Percentiles rank a stretch among this genome's conserved stretches.
phyloP scores from a whole-genome alignment of 305 asterid genomes.

The Solanum chacoense region DNA sequence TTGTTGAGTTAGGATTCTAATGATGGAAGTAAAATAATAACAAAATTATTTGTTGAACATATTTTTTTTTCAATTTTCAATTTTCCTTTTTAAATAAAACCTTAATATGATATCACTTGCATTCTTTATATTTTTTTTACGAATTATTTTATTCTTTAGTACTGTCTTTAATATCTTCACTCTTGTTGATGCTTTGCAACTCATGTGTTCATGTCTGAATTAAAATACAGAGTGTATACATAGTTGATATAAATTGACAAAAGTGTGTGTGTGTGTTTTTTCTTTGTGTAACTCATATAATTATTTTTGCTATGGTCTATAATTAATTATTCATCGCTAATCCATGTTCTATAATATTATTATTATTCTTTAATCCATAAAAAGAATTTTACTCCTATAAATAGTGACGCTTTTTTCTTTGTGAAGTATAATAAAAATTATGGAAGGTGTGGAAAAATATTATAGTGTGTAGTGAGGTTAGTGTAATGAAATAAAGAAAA shows the following conservation, averaged over 20 bases:
- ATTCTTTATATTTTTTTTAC: neutral
- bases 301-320: neutral
- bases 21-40: neutral
- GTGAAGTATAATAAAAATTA: neutral
- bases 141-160: neutral
- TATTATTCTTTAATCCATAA: neutral
- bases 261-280: neutral
- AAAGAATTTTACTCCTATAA: neutral
- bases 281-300: neutral
- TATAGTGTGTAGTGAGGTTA: neutral
- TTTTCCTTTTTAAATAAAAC: neutral
- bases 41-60: neutral
- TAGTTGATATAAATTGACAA: neutral
- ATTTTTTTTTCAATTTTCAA: neutral
- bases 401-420: neutral
- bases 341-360: neutral
- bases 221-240: neutral
- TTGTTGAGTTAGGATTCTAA: neutral
- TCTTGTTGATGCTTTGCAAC: neutral
- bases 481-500: neutral
- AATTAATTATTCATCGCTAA: neutral
- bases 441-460: neutral
- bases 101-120: neutral
- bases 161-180: neutral
- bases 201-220: neutral